Conservation (phyloP, 176 grass and related monocot species). For the Triticum aestivum region IWGSC_CS_RefSeq_v2.1 NC_057795.1:11744589-11745088, state of each 20-base stretch:
- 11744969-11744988: neutral
- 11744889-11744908: too few relatives aligned
- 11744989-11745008: too few relatives aligned
- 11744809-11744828: neutral
- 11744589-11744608: constrained; percentile 50
- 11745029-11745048: too few relatives aligned
- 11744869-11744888: neutral
- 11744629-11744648: constrained; percentile 56
- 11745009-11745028: too few relatives aligned
- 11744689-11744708: neutral
- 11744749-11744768: constrained; percentile 56
- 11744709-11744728: neutral
- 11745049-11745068: too few relatives aligned
- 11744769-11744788: constrained; percentile 45
- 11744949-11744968: too few relatives aligned
- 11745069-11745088: too few relatives aligned
- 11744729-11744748: constrained; percentile 19
- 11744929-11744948: neutral
- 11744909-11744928: too few relatives aligned
- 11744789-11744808: neutral
- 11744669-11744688: neutral
- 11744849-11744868: neutral
- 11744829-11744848: neutral
- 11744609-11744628: constrained; percentile 57
- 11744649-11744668: neutral